These are phyloP conservation scores for Cladosporium sp. DNA, from an alignment of 2,329 filamentous ascomycete species.

Conservation along the genomic window DNA sequence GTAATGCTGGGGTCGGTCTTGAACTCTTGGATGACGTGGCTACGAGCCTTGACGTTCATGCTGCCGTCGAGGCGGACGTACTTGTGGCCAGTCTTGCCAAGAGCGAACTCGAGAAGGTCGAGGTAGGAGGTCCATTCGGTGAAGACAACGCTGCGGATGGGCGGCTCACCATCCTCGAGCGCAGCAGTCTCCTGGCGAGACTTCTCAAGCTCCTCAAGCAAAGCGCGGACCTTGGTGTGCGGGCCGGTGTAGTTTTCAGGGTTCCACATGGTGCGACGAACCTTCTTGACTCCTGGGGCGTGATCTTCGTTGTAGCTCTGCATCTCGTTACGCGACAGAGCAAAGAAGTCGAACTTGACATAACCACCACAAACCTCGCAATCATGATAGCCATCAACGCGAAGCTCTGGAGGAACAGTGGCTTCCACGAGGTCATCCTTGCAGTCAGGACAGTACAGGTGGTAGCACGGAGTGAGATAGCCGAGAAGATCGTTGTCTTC, in stretches of 20 bases:
- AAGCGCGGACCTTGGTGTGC: constrained; percentile 85
- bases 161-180: constrained; percentile 63
- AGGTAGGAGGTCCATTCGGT: constrained; percentile 95
- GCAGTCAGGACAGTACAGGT: constrained; percentile 78
- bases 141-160: constrained; percentile 84
- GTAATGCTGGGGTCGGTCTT: constrained; percentile 69
- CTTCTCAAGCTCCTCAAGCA: constrained; percentile 72
- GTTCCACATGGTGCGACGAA: constrained; percentile 59
- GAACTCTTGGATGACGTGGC: constrained; percentile 75
- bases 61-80: constrained; percentile 87
- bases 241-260: constrained; percentile 76
- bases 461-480: constrained; percentile 83
- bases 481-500: constrained; percentile 62
- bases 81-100: constrained; percentile 66
- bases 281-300: constrained; percentile 52
- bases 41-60: constrained; percentile 76
- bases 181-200: constrained; percentile 64
- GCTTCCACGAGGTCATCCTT: constrained; percentile 62
- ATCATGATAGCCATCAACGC: constrained; percentile 51
- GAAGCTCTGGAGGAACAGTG: constrained; percentile 45
- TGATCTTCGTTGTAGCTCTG: constrained; percentile 52
- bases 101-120: constrained; percentile 83
- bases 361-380: constrained; percentile 71
- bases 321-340: constrained; percentile 63
- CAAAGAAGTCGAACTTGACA: constrained; percentile 66